Percentiles rank a stretch among this genome's conserved stretches.
Evolutionary conservation across 2,329 filamentous ascomycete species (phyloP).

Genomic region (Botryotinia convoluta): DNA sequence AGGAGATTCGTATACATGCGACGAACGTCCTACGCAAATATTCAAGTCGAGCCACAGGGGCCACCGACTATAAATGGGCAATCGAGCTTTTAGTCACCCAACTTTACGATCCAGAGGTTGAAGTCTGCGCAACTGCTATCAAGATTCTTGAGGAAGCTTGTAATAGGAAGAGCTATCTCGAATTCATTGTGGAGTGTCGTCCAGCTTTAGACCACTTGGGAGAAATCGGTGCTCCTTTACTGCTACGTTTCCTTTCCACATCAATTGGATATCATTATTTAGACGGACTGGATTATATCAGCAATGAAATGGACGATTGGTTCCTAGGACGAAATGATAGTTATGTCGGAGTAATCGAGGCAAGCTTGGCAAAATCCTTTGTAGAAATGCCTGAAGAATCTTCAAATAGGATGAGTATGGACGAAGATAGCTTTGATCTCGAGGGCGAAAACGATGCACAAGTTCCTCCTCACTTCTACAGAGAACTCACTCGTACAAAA

Average conservation of each 20-base stretch:
- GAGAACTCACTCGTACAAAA: conserved; percentile 85
- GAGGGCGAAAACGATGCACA: conserved; percentile 45
- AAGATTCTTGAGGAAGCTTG: conserved; percentile 98
- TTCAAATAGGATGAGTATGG: conserved; percentile 37
- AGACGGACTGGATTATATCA: conserved; percentile 96
- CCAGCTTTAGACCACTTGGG: conserved; percentile 93
- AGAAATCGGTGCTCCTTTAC: conserved; percentile 89
- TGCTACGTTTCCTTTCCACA: conserved; percentile 89
- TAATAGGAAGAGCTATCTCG: conserved; percentile 84
- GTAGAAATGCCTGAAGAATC: conserved; percentile 46
- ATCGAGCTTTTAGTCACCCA: conserved; percentile 97
- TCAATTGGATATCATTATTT: conserved; percentile 98
- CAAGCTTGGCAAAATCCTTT: conserved; percentile 86
- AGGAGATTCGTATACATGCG: conserved; percentile 85
- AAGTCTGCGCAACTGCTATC: conserved; percentile 93
- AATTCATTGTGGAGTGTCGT: conserved; percentile 95
- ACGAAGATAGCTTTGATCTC: conserved; percentile 43
- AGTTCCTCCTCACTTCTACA: conserved; percentile 97
- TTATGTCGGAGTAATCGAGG: conserved; percentile 93
- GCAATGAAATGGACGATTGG: conserved; percentile 99
- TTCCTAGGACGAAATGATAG: conserved; percentile 94
- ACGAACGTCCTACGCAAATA: conserved; percentile 87
- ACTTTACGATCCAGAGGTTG: conserved; percentile 93
- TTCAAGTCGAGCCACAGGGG: conserved; percentile 57
- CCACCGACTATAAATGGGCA: conserved; percentile 85